phyloP scores from a whole-genome alignment of 768 basidiomycete species.

The Suillus americanus region DNA sequence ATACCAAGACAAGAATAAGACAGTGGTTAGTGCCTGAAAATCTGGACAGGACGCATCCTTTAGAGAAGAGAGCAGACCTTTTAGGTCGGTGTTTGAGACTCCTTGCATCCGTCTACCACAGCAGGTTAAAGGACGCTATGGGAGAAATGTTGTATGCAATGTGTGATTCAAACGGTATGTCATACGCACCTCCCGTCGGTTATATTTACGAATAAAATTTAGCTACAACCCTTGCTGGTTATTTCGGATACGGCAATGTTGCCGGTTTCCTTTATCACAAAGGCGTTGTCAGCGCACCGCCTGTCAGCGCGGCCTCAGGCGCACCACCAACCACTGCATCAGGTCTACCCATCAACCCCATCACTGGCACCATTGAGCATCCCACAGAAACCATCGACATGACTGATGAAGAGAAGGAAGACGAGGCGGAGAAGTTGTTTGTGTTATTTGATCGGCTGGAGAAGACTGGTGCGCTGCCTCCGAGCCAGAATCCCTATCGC shows the following conservation, averaged over 20 bases:
- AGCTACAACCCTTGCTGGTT: conserved; percentile 72
- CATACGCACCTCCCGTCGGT: background rate
- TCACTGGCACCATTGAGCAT: conserved; percentile 69
- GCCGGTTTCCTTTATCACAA: conserved; percentile 94
- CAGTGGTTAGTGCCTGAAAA: conserved; percentile 74
- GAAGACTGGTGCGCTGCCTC: conserved; percentile 64
- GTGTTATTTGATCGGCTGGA: conserved; percentile 90
- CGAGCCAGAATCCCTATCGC: conserved; percentile 69
- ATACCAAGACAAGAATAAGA: conserved; percentile 53
- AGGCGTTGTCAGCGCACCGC: conserved; percentile 70
- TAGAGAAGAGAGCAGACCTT: conserved; percentile 72
- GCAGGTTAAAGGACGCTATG: conserved; percentile 67
- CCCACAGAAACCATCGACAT: conserved; percentile 53
- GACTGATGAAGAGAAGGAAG: conserved; percentile 95
- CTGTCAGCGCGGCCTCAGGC: conserved; percentile 30
- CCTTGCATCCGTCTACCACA: conserved; percentile 71
- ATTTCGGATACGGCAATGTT: conserved; percentile 93
- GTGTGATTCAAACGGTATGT: conserved; percentile 72
- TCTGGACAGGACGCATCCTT: conserved; percentile 73
- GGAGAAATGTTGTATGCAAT: conserved; percentile 88
- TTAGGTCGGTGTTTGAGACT: conserved; percentile 82
- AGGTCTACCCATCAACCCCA: conserved; percentile 69
- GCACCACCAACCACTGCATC: conserved; percentile 33
- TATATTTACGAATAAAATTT: conserved; percentile 6
- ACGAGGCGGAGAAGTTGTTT: conserved; percentile 89